These are phyloP conservation scores for Sicyos edulis DNA, from an alignment of 306 rosid species.

Conservation along the genomic window DNA sequence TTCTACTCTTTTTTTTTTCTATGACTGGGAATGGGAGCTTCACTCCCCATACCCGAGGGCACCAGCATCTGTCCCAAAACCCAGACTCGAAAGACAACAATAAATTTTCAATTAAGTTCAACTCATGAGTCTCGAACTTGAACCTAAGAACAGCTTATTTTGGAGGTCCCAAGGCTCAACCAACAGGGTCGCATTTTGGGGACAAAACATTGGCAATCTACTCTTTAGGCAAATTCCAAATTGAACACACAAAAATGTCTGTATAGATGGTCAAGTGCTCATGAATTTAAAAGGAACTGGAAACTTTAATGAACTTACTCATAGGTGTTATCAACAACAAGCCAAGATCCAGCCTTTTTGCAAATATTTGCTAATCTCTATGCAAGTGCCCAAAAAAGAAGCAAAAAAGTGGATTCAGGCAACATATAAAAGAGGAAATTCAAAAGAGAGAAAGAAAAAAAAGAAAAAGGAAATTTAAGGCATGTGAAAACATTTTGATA, in stretches of 20 bases:
- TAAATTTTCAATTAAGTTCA: too few species aligned
- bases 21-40: too few species aligned
- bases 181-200: too few species aligned
- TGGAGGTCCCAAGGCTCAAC: too few species aligned
- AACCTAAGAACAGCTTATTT: too few species aligned
- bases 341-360: constrained; percentile 75
- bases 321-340: constrained; percentile 81
- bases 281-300: background rate
- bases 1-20: background rate
- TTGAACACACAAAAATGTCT: background rate
- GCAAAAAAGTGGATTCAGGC: constrained; percentile 12
- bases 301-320: constrained; percentile 47
- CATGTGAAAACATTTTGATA: constrained; percentile 17
- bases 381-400: constrained; percentile 22
- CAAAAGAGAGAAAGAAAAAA: background rate
- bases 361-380: constrained; percentile 88
- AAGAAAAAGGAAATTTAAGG: background rate
- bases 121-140: too few species aligned
- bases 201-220: too few species aligned
- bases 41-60: too few species aligned
- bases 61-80: too few species aligned
- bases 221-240: background rate
- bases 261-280: background rate
- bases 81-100: too few species aligned
- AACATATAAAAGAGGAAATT: background rate